Conservation (phyloP, 331 rosid species). For the Acacia pycnantha region DNA sequence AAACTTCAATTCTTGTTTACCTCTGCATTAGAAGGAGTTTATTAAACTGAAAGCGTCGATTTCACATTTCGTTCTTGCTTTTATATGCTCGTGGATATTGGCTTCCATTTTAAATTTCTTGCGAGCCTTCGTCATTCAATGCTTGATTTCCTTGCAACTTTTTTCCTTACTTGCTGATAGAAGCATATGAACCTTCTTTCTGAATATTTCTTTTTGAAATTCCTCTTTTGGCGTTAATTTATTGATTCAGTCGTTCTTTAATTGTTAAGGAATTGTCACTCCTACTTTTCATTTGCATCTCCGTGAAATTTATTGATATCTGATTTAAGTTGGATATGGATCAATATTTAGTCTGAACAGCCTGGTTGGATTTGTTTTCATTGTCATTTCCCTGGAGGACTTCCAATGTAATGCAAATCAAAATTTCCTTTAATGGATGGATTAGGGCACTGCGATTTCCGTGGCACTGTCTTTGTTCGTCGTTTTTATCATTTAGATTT, state of each 20-base stretch:
- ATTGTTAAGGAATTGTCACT: neutral
- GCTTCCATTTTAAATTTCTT: neutral
- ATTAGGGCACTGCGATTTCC: neutral
- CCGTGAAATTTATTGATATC: neutral
- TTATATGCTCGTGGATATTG: neutral
- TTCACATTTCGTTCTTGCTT: conserved; percentile 8
- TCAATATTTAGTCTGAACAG: neutral
- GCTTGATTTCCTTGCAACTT: neutral
- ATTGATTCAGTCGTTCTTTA: conserved; percentile 3
- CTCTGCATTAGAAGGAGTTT: neutral
- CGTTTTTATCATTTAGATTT: neutral
- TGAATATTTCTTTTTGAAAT: neutral
- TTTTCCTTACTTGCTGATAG: neutral
- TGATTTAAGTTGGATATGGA: neutral
- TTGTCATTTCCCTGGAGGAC: neutral
- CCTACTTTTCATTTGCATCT: neutral
- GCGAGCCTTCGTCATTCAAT: neutral
- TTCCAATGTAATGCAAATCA: neutral
- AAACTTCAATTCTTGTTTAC: neutral
- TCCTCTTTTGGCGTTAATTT: neutral
- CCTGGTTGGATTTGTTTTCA: neutral
- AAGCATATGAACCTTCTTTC: neutral
- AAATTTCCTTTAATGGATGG: neutral
- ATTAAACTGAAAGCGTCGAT: neutral
- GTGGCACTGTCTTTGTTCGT: neutral